These are phyloP conservation scores for Globisporangium nunn DNA, from an alignment of 352 stramenopile genomes.

Conservation along the genomic window DNA sequence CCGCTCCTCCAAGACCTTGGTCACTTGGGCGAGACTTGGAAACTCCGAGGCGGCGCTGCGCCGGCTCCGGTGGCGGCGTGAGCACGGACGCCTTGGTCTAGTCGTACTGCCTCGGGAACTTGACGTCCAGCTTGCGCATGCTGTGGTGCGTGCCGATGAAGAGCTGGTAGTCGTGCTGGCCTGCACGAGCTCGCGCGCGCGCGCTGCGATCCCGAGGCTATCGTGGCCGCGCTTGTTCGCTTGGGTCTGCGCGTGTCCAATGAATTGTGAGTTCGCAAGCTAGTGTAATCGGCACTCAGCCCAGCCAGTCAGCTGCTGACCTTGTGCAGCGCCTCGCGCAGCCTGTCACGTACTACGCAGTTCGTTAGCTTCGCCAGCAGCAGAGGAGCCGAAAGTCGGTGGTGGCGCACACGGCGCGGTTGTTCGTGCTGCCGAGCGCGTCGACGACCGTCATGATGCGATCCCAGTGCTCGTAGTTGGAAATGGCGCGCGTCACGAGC, in stretches of 20 bases:
- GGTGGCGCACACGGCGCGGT: slow-evolving; percentile 38
- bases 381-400: no score
- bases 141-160: slow-evolving; percentile 83
- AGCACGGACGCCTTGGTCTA: slow-evolving; percentile 54
- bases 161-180: slow-evolving; percentile 59
- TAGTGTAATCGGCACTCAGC: no score
- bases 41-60: slow-evolving; percentile 9
- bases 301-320: slow-evolving; percentile 10
- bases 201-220: slow-evolving; percentile 68
- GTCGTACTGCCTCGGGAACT: slow-evolving; percentile 75
- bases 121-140: slow-evolving; percentile 69
- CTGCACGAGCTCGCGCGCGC: slow-evolving; percentile 70
- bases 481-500: slow-evolving; percentile 57
- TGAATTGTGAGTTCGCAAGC: neutral
- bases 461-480: slow-evolving; percentile 69
- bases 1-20: no score
- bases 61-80: slow-evolving; percentile 21
- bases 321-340: slow-evolving; percentile 73
- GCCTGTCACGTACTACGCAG: slow-evolving; percentile 14
- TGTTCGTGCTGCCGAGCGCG: slow-evolving; percentile 56
- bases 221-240: slow-evolving; percentile 56
- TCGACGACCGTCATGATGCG: slow-evolving; percentile 75
- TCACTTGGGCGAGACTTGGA: no score
- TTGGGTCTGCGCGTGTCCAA: slow-evolving; percentile 30
- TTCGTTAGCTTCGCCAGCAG: no score